Percentiles rank a stretch among this genome's conserved stretches.
Evolutionary conservation across 345 rosid species (phyloP).

Genomic region (Linum usitatissimum): DNA sequence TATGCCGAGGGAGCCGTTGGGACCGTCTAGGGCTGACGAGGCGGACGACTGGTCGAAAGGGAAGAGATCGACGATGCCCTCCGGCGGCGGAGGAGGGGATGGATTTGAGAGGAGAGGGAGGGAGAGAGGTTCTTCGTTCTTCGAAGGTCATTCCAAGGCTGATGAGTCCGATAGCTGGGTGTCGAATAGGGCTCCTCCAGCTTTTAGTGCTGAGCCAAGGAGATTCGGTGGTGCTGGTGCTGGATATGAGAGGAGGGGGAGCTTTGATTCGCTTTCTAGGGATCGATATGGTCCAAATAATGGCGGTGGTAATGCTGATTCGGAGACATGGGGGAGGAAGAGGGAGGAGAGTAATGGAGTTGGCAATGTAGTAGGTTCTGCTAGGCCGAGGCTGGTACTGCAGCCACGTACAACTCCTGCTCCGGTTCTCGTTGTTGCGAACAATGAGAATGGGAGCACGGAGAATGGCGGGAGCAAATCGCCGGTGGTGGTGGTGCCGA

Average conservation of each 20-base stretch:
- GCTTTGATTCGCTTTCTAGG: constrained; percentile 58
- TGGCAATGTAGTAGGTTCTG: constrained; percentile 19
- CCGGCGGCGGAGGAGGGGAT: constrained; percentile 16
- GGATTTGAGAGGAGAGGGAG: constrained; percentile 51
- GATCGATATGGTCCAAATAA: constrained; percentile 28
- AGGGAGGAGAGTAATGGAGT: constrained; percentile 36
- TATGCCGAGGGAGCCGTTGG: constrained; percentile 5
- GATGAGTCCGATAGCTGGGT: constrained; percentile 86
- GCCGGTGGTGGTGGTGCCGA: constrained; percentile 15
- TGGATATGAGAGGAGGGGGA: constrained; percentile 52
- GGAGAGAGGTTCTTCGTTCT: constrained; percentile 35
- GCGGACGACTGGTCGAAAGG: constrained; percentile 70
- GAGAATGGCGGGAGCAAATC: not conserved
- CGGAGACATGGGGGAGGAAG: constrained; percentile 69
- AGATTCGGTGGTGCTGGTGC: constrained; percentile 23
- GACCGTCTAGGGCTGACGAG: constrained; percentile 85
- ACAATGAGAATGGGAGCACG: no score
- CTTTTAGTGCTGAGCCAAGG: constrained; percentile 15
- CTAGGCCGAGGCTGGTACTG: constrained; percentile 62
- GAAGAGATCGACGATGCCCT: constrained; percentile 34
- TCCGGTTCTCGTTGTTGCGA: not conserved
- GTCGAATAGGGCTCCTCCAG: constrained; percentile 27
- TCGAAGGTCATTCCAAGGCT: constrained; percentile 75
- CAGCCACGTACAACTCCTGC: constrained; percentile 66
- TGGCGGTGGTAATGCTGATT: constrained; percentile 34